Evolutionary conservation across 2,329 filamentous ascomycete genomes (phyloP).

Genomic region (Phialophora macrospora): DNA sequence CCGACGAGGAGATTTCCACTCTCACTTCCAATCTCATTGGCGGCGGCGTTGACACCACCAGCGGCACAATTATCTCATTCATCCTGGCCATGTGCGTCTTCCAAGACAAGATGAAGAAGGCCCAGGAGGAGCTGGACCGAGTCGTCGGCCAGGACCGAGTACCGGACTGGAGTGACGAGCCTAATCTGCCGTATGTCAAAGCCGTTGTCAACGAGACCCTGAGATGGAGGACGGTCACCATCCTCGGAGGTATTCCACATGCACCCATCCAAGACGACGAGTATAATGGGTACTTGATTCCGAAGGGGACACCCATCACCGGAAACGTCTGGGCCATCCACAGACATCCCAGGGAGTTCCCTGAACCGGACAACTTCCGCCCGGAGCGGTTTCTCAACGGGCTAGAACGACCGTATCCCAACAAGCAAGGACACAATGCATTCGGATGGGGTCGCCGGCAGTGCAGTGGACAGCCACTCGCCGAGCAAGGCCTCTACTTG

Average conservation of each 20-base stretch:
- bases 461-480: constrained; percentile 60
- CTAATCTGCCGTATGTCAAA: constrained; percentile 45
- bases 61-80: constrained; percentile 42
- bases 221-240: constrained; percentile 46
- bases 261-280: constrained; percentile 52
- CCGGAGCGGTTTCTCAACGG: constrained; percentile 51
- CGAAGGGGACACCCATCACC: constrained; percentile 49
- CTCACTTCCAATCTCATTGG: constrained; percentile 53
- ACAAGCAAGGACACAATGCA: constrained; percentile 59
- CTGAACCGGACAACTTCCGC: constrained; percentile 47
- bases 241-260: constrained; percentile 45
- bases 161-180: constrained; percentile 48
- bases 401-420: constrained; percentile 52
- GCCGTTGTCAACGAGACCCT: constrained; percentile 48
- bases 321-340: constrained; percentile 39
- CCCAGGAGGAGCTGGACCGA: constrained; percentile 54
- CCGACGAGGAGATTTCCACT: constrained; percentile 52
- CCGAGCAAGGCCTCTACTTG: constrained; percentile 65
- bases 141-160: constrained; percentile 47
- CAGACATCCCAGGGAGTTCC: constrained; percentile 48
- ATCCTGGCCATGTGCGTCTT: constrained; percentile 47
- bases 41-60: constrained; percentile 42
- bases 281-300: constrained; percentile 57
- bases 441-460: constrained; percentile 63
- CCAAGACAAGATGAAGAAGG: constrained; percentile 53